Conservation (phyloP, 805 yeast genomes). For the Saturnispora kantuleensis region DNA sequence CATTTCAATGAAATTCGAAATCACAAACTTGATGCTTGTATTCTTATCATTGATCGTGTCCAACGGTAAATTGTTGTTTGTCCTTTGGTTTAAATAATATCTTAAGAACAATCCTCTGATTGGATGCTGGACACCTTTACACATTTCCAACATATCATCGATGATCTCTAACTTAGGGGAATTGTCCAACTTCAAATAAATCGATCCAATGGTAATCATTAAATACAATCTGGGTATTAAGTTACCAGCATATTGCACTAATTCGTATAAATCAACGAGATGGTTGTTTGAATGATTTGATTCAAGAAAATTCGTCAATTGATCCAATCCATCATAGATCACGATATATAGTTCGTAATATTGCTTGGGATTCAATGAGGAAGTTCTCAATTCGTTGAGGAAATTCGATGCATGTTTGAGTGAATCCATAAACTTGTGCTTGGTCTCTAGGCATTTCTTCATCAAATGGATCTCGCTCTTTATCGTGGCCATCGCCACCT, state of each 20-base stretch:
- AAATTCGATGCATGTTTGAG: slow-evolving; percentile 77
- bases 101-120: slow-evolving; percentile 83
- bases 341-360: slow-evolving; percentile 86
- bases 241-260: slow-evolving; percentile 92
- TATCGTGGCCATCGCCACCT: slow-evolving; percentile 41
- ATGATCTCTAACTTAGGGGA: slow-evolving; percentile 79
- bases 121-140: slow-evolving; percentile 94
- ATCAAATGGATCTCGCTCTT: slow-evolving; percentile 63
- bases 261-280: slow-evolving; percentile 82
- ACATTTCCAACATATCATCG: slow-evolving; percentile 97
- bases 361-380: slow-evolving; percentile 71
- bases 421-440: slow-evolving; percentile 73
- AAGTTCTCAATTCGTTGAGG: slow-evolving; percentile 72
- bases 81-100: slow-evolving; percentile 78
- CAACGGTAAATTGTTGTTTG: slow-evolving; percentile 44
- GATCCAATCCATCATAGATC: slow-evolving; percentile 72
- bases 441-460: slow-evolving; percentile 60
- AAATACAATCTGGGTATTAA: slow-evolving; percentile 84
- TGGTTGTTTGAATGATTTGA: slow-evolving; percentile 62
- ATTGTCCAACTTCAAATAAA: slow-evolving; percentile 66
- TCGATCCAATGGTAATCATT: slow-evolving; percentile 93
- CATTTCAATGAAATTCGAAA: slow-evolving; percentile 91
- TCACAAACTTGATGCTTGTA: slow-evolving; percentile 68
- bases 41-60: slow-evolving; percentile 31
- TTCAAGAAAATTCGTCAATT: slow-evolving; percentile 52